Base-by-base conservation (phyloP, 495 filamentous ascomycete species). In the Rusavskia elegans region DNA sequence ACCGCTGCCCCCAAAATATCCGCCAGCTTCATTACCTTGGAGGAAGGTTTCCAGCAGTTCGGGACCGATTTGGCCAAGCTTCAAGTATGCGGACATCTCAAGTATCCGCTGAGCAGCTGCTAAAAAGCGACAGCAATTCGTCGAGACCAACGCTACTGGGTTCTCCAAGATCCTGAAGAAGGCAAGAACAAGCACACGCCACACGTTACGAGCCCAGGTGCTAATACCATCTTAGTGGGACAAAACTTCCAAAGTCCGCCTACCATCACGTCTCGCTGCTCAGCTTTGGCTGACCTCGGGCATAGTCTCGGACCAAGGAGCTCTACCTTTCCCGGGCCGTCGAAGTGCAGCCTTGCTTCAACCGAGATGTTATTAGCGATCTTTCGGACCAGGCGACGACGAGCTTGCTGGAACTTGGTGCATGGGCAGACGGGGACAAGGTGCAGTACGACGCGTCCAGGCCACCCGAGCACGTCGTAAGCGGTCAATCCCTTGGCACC, bases 151-250 rank as follows among this genome's bases (percentile, higher is more conserved):
- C 66, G 90, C 89, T 58, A 94, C 85, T 11, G 92, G 89, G 23
- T 93, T 95, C 65, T 95, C 92, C 20, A 98, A 98, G 65, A 98
- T 98, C 42, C 73, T 98, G 49, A 98, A 98, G 71, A 98, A 98
- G 78, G 80, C 83, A 61, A 50, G 66, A 59, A 39, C 29, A 49
- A 38, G 21, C 38, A 53, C 41, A 46, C 23, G 7, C 50, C n/a
- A 21, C 27, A 25, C 17, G 25, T 44, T 52, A 49, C 37, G 21
- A 50, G 35, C 51, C 55, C 50, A 53, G 49, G 38, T 52, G 51
- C 66, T 55, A 57, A 56, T 42, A 38, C 25, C 49, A 23, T 48
- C 25, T 8, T 65, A 81, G 79, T 98, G 92, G 92, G 92, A 98
- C 68, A 98, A 98, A 76, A 95, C 93, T 17, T 95, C 90, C 52